phyloP scores from a whole-genome alignment of 2,329 filamentous ascomycete species.

The Pseudogymnoascus verrucosus region DNA sequence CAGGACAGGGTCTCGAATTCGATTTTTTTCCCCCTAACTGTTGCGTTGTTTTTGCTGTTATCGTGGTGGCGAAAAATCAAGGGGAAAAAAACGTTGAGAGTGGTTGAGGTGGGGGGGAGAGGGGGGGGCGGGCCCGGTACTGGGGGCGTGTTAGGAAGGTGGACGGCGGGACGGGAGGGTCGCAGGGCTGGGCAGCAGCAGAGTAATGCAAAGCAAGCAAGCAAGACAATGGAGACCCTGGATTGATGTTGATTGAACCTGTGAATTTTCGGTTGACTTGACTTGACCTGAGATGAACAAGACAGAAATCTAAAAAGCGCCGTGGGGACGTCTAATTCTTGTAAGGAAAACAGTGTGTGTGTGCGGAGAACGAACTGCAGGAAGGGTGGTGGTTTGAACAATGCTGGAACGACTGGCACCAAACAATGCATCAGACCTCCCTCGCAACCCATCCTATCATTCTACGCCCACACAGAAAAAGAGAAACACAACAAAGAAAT shows the following conservation, averaged over 20 bases:
- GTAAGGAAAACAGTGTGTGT: background rate
- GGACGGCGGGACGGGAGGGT: background rate
- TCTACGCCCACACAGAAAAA: background rate
- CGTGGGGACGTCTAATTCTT: slow-evolving; percentile 5
- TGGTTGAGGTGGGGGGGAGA: no score
- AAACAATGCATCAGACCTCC: background rate
- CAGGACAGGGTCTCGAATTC: background rate
- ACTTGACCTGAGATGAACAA: background rate
- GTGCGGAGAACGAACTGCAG: background rate
- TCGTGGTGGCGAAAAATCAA: no score
- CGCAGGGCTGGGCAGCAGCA: background rate
- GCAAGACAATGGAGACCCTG: background rate
- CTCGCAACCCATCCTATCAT: background rate
- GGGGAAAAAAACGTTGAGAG: no score
- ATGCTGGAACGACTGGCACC: background rate
- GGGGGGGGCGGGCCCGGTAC: no score
- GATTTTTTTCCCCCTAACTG: background rate
- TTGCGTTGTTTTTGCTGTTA: no score
- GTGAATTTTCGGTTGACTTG: background rate
- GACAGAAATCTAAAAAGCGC: background rate
- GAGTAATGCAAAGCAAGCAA: no score
- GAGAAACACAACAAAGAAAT: background rate
- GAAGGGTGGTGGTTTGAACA: background rate
- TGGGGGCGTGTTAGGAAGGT: no score
- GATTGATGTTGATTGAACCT: background rate